Base-by-base conservation (phyloP, 371 early-diverging fungal species). In the Amoeboaphelidium occidentale region DNA sequence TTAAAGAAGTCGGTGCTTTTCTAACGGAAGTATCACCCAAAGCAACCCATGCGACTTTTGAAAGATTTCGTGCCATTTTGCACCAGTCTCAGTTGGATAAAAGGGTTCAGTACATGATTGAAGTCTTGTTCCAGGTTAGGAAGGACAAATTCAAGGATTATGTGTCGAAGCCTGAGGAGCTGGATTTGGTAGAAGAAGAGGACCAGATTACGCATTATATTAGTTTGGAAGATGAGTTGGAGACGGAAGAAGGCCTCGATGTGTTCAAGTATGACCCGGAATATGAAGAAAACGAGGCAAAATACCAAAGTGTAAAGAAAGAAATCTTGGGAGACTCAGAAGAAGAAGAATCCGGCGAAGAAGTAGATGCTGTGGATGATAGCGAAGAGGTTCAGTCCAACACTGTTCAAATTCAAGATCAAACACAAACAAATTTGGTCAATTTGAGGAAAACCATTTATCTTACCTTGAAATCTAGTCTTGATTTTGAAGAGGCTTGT, bases 81-180 rank as follows among this genome's bases (percentile, higher is more conserved):
- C 90, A 92, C 55, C 6, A 46, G 10, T 88, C 87, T 20, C 70
- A 77, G 45, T 81, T 94, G 44, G 89, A 92, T 55, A 85, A 83
- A 56, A 79, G 96, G 53, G 77, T 83, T 2, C 90, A 93, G 59
- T 93, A 91, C 57, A 92, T 92, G 90, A 80, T 96, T 41, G 94
- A 96, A 65, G 92, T 90, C 2, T 58, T 96, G 23, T 90, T 96
- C 63, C 92, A 91, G 66, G 75, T 87, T 12, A 74, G 96, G 27
- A 81, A 82, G 51, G 92, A 92, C 49, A 86, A 84, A 55, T 96
- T 81, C 68, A 87, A 89, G 57, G 70, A 65, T 50, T 78, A 80
- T 53, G 77, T 74, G 39, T 62, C 75, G 2, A 60, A 84, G 2
- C 53, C 73, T 6, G 63, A 70, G 25, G 93, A 80, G n/a, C 65